Conservation (phyloP, 306 rosid species). For the Abrus pulchellus region DNA sequence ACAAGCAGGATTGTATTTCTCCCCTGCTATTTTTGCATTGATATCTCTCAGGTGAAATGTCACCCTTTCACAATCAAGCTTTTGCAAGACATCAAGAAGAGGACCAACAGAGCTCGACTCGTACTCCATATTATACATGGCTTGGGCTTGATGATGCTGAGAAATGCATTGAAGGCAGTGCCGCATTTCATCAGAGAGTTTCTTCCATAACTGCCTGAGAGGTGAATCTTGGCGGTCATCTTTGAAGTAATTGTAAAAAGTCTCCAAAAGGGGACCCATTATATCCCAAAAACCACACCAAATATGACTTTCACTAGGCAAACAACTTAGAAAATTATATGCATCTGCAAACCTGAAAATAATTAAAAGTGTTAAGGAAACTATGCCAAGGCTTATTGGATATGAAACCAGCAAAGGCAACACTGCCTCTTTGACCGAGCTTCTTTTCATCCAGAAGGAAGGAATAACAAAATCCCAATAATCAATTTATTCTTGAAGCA, state of each 20-base stretch:
- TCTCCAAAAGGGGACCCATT: slow-evolving; percentile 95
- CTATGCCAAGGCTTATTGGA: background rate
- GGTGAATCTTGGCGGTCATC: slow-evolving; percentile 81
- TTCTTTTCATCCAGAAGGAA: slow-evolving; percentile 1
- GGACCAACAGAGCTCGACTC: slow-evolving; percentile 83
- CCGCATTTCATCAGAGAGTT: slow-evolving; percentile 77
- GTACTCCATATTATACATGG: slow-evolving; percentile 74
- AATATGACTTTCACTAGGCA: slow-evolving; percentile 78
- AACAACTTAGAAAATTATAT: slow-evolving; percentile 68
- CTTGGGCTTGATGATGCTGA: slow-evolving; percentile 90
- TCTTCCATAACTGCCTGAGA: slow-evolving; percentile 82
- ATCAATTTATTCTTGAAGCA: slow-evolving; percentile 27
- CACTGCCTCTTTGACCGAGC: background rate
- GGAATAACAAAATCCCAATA: slow-evolving; percentile 14
- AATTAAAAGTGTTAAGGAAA: slow-evolving; percentile 40
- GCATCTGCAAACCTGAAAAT: slow-evolving; percentile 88
- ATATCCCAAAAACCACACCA: slow-evolving; percentile 94
- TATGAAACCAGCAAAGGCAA: slow-evolving; percentile 21
- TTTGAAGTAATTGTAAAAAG: slow-evolving; percentile 90
- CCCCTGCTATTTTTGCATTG: slow-evolving; percentile 63
- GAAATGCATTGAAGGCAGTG: slow-evolving; percentile 85
- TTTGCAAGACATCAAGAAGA: slow-evolving; percentile 81
- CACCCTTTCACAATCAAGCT: slow-evolving; percentile 88
- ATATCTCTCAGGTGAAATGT: slow-evolving; percentile 68
- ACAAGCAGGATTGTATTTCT: slow-evolving; percentile 67